Evolutionary conservation across 1,139 yeast species (phyloP).

Genomic region (Debaryomyces fabryi): DNA sequence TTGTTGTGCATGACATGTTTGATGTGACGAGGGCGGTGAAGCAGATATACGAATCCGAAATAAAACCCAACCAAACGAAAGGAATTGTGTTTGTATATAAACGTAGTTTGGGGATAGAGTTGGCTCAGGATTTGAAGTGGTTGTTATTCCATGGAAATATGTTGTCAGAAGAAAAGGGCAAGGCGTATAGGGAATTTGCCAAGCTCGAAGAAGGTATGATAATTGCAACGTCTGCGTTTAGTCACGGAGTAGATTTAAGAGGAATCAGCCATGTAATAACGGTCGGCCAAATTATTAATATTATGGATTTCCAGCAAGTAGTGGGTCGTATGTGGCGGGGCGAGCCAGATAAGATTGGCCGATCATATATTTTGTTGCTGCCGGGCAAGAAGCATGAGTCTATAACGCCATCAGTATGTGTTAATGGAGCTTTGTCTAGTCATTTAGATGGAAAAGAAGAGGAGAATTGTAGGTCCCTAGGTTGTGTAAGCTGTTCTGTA

Average conservation of each 20-base stretch:
- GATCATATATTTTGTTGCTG: neutral
- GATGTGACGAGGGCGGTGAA: neutral
- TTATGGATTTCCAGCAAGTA: neutral
- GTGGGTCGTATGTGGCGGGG: conserved; percentile 1
- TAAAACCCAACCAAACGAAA: neutral
- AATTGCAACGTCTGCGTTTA: neutral
- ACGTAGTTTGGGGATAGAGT: neutral
- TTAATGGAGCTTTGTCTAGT: neutral
- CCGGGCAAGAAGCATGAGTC: neutral
- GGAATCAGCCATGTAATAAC: neutral
- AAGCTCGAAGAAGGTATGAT: neutral
- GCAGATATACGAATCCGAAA: neutral
- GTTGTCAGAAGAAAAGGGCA: neutral
- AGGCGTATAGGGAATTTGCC: neutral
- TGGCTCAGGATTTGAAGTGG: neutral
- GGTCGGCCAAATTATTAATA: neutral
- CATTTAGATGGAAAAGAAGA: neutral
- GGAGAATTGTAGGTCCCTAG: neutral
- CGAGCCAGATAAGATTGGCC: neutral
- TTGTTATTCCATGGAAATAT: neutral
- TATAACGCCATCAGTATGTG: neutral
- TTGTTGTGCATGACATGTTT: neutral
- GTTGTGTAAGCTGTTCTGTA: neutral
- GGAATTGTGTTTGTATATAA: neutral
- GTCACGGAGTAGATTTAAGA: neutral